Percentiles rank a stretch among this genome's conserved stretches.
Evolutionary conservation across 2,329 filamentous ascomycete species (phyloP).

Genomic region (Leptographium flavum): DNA sequence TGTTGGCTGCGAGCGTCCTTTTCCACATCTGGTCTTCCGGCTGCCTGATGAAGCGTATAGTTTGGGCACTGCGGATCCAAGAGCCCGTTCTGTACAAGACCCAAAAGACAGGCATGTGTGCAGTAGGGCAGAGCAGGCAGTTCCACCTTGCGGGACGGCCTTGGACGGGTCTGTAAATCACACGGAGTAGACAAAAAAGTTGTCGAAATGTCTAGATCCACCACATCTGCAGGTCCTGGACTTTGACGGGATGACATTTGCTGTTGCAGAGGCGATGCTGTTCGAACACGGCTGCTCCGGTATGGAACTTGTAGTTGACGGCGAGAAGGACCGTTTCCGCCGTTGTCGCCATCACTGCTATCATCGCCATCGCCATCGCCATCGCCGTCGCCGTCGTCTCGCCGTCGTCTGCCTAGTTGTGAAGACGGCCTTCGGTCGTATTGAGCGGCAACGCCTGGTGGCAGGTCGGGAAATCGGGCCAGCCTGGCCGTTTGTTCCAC

Average conservation of each 20-base stretch:
- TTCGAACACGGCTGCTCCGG: not conserved
- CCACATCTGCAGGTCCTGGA: not conserved
- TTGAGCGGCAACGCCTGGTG: not conserved
- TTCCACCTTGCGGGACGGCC: constrained; percentile 3
- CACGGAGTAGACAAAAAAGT: constrained; percentile 4
- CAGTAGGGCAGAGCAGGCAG: constrained; percentile 6
- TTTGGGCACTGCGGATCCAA: constrained; percentile 6
- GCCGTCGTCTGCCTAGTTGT: not conserved
- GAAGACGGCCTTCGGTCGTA: not conserved
- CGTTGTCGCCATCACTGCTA: not conserved
- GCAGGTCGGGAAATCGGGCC: constrained; percentile 5
- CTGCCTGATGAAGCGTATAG: constrained; percentile 1
- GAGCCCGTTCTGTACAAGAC: constrained; percentile 2
- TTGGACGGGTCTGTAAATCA: constrained; percentile 2
- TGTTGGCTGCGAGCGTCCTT: not conserved
- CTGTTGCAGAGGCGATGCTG: constrained; percentile 2
- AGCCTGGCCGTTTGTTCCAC: constrained; percentile 2
- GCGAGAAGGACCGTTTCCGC: not conserved
- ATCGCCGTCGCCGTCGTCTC: not conserved
- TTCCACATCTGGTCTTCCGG: not conserved
- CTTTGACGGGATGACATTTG: constrained; percentile 1
- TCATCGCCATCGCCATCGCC: not conserved
- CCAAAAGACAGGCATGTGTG: constrained; percentile 6
- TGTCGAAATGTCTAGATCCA: constrained; percentile 3
- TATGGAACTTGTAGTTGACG: not conserved